These are phyloP conservation scores for Botryotinia convoluta DNA, from an alignment of 2,329 filamentous ascomycete genomes.

Conservation along the genomic window DNA sequence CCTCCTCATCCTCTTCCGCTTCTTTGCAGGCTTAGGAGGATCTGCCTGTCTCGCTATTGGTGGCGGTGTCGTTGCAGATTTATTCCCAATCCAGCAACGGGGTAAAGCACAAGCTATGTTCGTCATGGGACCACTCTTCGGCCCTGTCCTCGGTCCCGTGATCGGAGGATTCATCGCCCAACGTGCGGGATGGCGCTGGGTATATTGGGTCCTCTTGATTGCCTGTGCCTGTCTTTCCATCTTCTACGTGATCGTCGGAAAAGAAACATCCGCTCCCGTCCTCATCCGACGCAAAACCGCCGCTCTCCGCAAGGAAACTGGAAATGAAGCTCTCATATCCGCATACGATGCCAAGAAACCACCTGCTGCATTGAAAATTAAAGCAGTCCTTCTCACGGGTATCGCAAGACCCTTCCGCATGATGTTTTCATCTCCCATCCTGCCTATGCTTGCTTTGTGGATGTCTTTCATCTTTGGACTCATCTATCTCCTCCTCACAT, in stretches of 20 bases:
- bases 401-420: slow-evolving; percentile 43
- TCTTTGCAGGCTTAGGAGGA: slow-evolving; percentile 52
- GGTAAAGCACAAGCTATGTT: slow-evolving; percentile 55
- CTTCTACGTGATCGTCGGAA: slow-evolving; percentile 42
- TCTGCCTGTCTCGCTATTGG: slow-evolving; percentile 49
- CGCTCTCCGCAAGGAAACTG: slow-evolving; percentile 38
- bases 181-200: slow-evolving; percentile 41
- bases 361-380: slow-evolving; percentile 31
- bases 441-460: slow-evolving; percentile 28
- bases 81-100: slow-evolving; percentile 56
- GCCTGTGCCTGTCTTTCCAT: slow-evolving; percentile 34
- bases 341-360: slow-evolving; percentile 27
- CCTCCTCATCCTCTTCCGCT: slow-evolving; percentile 55
- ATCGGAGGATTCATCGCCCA: slow-evolving; percentile 39
- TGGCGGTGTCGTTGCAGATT: slow-evolving; percentile 63
- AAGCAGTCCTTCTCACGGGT: slow-evolving; percentile 29
- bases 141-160: slow-evolving; percentile 38
- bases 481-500: slow-evolving; percentile 34
- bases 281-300: slow-evolving; percentile 44
- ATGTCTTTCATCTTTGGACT: slow-evolving; percentile 31
- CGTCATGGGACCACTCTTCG: slow-evolving; percentile 43
- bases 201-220: slow-evolving; percentile 48
- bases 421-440: slow-evolving; percentile 47
- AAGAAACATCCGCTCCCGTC: slow-evolving; percentile 50
- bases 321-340: slow-evolving; percentile 50